phyloP scores from a whole-genome alignment of 768 basidiomycete genomes.

The Naganishia kalamii region DNA sequence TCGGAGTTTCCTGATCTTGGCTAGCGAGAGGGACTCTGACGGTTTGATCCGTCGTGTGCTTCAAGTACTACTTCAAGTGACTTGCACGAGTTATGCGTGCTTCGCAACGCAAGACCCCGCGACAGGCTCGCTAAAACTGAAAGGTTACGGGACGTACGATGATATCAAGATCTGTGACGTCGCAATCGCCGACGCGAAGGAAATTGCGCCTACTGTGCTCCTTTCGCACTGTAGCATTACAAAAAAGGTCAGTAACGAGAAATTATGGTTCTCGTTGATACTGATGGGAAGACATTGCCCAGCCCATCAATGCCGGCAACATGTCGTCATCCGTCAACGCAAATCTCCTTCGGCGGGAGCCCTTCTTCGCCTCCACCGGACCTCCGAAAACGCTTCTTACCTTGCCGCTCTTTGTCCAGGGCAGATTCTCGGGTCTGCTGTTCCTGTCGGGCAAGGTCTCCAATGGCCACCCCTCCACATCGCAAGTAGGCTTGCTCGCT shows the following conservation, averaged over 20 bases:
- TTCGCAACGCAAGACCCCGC: conserved; percentile 20
- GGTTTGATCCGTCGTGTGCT: conserved; percentile 18
- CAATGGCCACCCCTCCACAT: neutral
- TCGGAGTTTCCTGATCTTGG: conserved; percentile 15
- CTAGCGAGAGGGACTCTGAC: conserved; percentile 18
- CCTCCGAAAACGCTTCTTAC: neutral
- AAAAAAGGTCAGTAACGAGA: neutral
- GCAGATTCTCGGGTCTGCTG: conserved; percentile 16
- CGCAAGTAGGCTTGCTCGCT: conserved; percentile 5
- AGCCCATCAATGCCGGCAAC: conserved; percentile 12
- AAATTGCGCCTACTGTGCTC: conserved; percentile 8
- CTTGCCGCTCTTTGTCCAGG: conserved; percentile 18
- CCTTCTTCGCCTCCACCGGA: conserved; percentile 6
- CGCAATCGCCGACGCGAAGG: conserved; percentile 13
- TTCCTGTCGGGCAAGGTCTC: conserved; percentile 1
- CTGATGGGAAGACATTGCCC: too few relatives aligned
- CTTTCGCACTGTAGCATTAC: conserved; percentile 10
- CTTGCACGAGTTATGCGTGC: conserved; percentile 21
- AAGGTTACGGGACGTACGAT: conserved; percentile 13
- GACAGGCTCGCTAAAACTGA: conserved; percentile 3
- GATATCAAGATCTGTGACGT: conserved; percentile 12
- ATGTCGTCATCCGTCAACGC: neutral
- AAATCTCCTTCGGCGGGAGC: conserved; percentile 20
- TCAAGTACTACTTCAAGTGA: conserved; percentile 20
- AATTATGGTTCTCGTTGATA: neutral